Evolutionary conservation across 2,329 filamentous ascomycete species (phyloP), one percentile per base, ranked within the genome.

Genomic region (Talaromyces sp.): DNA sequence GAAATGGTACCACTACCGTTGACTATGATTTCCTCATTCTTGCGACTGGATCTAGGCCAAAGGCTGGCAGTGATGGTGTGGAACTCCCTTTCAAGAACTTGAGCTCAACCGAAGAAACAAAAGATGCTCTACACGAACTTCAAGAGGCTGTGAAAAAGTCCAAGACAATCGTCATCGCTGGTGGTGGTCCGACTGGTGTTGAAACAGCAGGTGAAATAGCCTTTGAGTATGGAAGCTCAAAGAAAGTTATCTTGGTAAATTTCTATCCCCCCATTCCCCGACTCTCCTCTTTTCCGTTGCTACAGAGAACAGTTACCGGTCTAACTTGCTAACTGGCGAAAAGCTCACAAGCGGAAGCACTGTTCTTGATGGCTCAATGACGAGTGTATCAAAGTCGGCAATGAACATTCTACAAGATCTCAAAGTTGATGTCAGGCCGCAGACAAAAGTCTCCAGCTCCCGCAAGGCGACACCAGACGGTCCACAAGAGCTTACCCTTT

Each of bases 201-300:
- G 60, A 61, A 33, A 58, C 55, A n/a, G 60, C 55, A 15, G 60
- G 60, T 17, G 60, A 61, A 39, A 30, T 61, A 30, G 55, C 49
- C 4, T 61, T 49, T 36, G 60, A 58, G 33, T 61, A 61, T 51
- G 55, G 55, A 55, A 25, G 30, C 25, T n/a, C 30, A 6, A 61
- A 61, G n/a, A 58, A 42, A 5, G 54, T 61, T 27, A 55, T 61
- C 30, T 55, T 61, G 8, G 60, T 61, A 49, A 58, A 10, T 8
- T 32, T 27, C 4, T 25, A 5, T 39, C 27, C 8, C 15, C 22
- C 33, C n/a, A 10, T 47, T 7, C 15, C 36, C 11, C 13, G 11
- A 4, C 19, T 49, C 13, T 51, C 28, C 17, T 13, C 6, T 1
- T 53, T 25, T 6, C 22, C 25, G 11, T 47, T 47, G 4, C 13